These are phyloP conservation scores for Coemansia sp. DNA, from an alignment of 192 early-diverging fungal genomes.

Conservation along the genomic window DNA sequence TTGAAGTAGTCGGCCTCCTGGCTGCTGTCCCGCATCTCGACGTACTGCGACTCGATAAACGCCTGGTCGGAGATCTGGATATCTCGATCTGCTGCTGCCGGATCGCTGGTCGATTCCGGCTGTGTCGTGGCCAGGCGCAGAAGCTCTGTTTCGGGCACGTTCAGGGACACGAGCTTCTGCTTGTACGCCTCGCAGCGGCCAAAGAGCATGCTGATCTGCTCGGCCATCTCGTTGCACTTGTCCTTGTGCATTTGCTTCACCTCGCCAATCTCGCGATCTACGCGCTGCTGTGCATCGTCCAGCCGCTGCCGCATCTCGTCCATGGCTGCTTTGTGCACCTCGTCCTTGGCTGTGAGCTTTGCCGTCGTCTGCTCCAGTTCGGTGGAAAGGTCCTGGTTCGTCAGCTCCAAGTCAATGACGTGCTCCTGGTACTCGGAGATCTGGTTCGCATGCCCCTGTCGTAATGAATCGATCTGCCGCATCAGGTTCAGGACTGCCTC, in stretches of 20 bases:
- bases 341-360: slow-evolving; percentile 11
- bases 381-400: slow-evolving; percentile 30
- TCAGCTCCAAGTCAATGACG: slow-evolving; percentile 37
- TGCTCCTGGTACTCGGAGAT: slow-evolving; percentile 49
- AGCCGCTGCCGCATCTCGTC: slow-evolving; percentile 29
- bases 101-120: too few relatives aligned
- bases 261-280: slow-evolving; percentile 34
- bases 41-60: slow-evolving; percentile 45
- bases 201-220: slow-evolving; percentile 26
- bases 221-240: slow-evolving; percentile 41
- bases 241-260: slow-evolving; percentile 35
- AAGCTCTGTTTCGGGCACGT: slow-evolving; percentile 25
- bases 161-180: slow-evolving; percentile 6
- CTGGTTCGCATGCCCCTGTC: slow-evolving; percentile 32
- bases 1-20: slow-evolving; percentile 42
- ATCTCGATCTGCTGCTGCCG: too few relatives aligned
- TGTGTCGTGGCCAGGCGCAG: slow-evolving; percentile 9
- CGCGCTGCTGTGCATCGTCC: slow-evolving; percentile 10
- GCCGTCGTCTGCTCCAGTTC: slow-evolving; percentile 29
- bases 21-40: slow-evolving; percentile 45
- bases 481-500: slow-evolving; percentile 42
- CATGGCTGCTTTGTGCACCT: slow-evolving; percentile 7
- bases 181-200: slow-evolving; percentile 19
- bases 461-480: slow-evolving; percentile 39
- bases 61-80: slow-evolving; percentile 33